Evolutionary conservation across 805 yeast genomes (phyloP), one percentile per base, ranked within the genome.

Genomic region (Saccharomycopsis sp.): DNA sequence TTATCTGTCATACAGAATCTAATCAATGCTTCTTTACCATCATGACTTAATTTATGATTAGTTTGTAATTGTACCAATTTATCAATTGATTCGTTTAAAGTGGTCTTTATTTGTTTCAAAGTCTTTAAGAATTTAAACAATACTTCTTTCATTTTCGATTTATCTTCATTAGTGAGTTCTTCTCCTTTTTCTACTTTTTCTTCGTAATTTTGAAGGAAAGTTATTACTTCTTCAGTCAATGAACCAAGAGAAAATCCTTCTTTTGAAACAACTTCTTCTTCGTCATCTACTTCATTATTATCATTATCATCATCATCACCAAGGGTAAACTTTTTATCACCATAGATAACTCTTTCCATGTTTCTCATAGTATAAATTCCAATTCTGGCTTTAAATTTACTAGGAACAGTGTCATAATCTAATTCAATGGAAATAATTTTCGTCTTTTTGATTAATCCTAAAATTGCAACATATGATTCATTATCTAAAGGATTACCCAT

Each of bases 321-420:
- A n/a, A 23, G 10, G 10, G 10, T 8, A n/a, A n/a, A 28, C 6
- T 58, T 26, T 21, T 34, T 35, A 13, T 37, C 30, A 14, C 37
- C 35, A 19, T 55, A 51, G 23, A 79, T 57, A 39, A 73, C 69
- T 18, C 61, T 56, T 50, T 80, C 88, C 76, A 86, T 76, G 57
- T 88, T 88, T 52, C 79, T 72, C 76, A 88, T 77, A 9, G 89
- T 76, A 54, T 80, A 80, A 19, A 83, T 63, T 0, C 94, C 85
- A 36, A 87, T 69, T 43, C 72, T 71, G 44, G 82, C 80, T 51
- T 70, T 75, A 49, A 77, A 64, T 33, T 70, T 63, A 20, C 67
- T 67, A 1, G 87, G 75, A 50, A 83, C 64, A 6, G 64, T 60
- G 3, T 64, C 74, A 40, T 64, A 64, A 48, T 83, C 87, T 31